Evolutionary conservation across 257 asterid species (phyloP), one percentile per base, ranked within the genome.

Genomic region (Fraxinus cuspidata): DNA sequence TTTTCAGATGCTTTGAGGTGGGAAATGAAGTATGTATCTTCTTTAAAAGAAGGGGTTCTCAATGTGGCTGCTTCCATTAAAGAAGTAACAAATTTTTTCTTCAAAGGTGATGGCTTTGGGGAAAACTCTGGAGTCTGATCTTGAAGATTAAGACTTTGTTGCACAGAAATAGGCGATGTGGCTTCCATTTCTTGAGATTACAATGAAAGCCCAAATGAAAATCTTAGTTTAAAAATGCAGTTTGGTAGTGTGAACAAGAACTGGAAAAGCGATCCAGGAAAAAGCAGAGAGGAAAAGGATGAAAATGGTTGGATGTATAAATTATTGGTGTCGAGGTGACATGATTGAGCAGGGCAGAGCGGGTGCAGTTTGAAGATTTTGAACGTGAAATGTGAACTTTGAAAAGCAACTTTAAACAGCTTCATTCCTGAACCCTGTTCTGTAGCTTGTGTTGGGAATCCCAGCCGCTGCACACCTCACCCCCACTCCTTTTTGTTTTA

Each of bases 1-100:
- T 83, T 84, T 74, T 95, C 93, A 44, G 97, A 87, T 63, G 77
- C 49, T 53, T 86, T 91, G 78, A 95, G 91, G 82, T 89, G 80
- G 77, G 98, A 85, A 76, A 84, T 83, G 87, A 87, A 68, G 89
- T 94, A 94, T 18, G 95, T 87, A 90, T 94, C 99, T 68, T 95
- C 98, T 63, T 85, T 88, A 85, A 95, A 94, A 47, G 97, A 88
- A 0, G 95, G 93, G 2, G 96, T 74, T 8, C 92, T 91, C 77
- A 87, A 78, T 5, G 78, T 77, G 10, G 97, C 83, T 82, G 92
- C 89, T 23, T 85, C 95, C 92, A 93, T 84, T 11, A 92, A 65
- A 1, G 92, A 83, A 27, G 81, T 19, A 16, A 90, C 83, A 32
- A 90, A 79, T 84, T 78, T 72, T 74, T 90, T 94, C 80, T 87